These are phyloP conservation scores for Diplogelasinospora grovesii DNA, from an alignment of 495 filamentous ascomycete genomes.

Conservation along the genomic window DNA sequence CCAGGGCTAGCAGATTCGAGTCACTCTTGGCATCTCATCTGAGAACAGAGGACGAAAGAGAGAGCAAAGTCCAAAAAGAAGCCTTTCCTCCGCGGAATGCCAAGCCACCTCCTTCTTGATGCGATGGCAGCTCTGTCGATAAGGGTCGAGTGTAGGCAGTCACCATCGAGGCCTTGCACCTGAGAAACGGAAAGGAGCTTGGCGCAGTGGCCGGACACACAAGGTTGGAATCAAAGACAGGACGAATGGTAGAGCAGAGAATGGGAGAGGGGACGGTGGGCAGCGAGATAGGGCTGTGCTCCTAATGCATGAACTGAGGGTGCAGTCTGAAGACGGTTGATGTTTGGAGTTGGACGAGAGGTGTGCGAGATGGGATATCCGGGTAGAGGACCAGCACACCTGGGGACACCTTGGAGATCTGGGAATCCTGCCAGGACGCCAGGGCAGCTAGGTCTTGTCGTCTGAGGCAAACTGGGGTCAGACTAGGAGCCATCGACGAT, in stretches of 20 bases:
- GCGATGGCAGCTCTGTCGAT: slow-evolving; percentile 1
- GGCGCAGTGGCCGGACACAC: slow-evolving; percentile 13
- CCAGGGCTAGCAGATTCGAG: no score
- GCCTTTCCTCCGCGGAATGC: neutral
- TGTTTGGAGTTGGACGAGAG: slow-evolving; percentile 23
- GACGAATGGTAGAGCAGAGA: slow-evolving; percentile 9
- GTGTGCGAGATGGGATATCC: slow-evolving; percentile 28
- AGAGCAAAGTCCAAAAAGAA: no score
- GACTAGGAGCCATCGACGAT: slow-evolving; percentile 12
- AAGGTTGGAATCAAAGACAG: slow-evolving; percentile 15
- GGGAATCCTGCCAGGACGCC: slow-evolving; percentile 3
- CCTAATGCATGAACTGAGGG: slow-evolving; percentile 26
- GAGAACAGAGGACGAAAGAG: no score
- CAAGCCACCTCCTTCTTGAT: slow-evolving; percentile 3
- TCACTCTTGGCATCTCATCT: no score
- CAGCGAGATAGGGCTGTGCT: slow-evolving; percentile 20
- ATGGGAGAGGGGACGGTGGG: slow-evolving; percentile 13
- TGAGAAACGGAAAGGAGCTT: slow-evolving; percentile 12
- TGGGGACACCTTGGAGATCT: slow-evolving; percentile 3
- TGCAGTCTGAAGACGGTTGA: slow-evolving; percentile 26
- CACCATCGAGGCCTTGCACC: slow-evolving; percentile 9
- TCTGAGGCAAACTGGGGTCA: slow-evolving; percentile 8
- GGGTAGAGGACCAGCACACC: slow-evolving; percentile 14
- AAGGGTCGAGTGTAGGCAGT: neutral
- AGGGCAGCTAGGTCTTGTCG: neutral